Base-by-base conservation (phyloP, 768 basidiomycete species). In the Termitomyces sp. region DNA sequence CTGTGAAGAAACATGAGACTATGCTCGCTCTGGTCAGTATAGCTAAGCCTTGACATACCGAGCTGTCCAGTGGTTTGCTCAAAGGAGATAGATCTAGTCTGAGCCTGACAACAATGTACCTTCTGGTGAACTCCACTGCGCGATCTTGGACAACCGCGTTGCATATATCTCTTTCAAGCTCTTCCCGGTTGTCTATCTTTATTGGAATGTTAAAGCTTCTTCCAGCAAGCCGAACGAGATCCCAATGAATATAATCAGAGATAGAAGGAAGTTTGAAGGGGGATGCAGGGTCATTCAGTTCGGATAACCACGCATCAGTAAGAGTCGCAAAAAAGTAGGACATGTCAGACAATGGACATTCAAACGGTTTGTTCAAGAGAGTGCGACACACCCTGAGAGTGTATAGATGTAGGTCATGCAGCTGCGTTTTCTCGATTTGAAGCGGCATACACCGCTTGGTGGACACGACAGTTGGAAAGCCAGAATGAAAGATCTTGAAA, bases 61-160 rank as follows among this genome's bases (percentile, higher is more conserved):
- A 72, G 58, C 84, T 84, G 65, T 87, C 87, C 24, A 69, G 72
- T 9, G 86, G 86, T 65, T 85, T 85, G 69, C 87, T 88, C 58
- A 87, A 68, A 30, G 92, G 92, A 16, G 79, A 85, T 64, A 94
- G 66, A 68, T 94, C 92, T 22, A 64, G 72, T 52, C 90, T 75
- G 33, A 92, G 68, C 44, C 68, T 71, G 28, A 81, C 66, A 20
- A 80, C 80, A 64, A 78, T 79, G 66, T 87, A 92, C 46, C 90
- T 78, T 58, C 86, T 75, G 2, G 89, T 90, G 64, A 86, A 89
- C 66, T 90, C 89, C n/a, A 83, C 81, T 72, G 76, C 77, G 58
- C 90, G 77, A 64, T 93, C 91, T 69, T 91, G 88, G 35, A 94
- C 73, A 22, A 94, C 73, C 26, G 84, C 80, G 64, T 91, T 88